Evolutionary conservation across 2,329 filamentous ascomycete genomes (phyloP).

Genomic region (Epichloe amarillans): DNA sequence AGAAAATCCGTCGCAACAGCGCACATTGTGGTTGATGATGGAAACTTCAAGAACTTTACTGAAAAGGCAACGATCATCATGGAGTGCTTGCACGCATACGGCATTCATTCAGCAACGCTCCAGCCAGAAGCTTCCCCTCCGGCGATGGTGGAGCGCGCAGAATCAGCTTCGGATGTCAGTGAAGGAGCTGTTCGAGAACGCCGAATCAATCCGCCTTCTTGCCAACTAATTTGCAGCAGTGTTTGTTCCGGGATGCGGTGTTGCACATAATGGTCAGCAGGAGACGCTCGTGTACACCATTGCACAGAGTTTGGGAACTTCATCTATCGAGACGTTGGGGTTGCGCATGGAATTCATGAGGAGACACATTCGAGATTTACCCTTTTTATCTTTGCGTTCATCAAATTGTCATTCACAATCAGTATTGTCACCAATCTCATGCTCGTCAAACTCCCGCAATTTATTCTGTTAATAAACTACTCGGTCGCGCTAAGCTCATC

Average conservation of each 20-base stretch:
- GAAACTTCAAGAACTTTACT: conserved; percentile 44
- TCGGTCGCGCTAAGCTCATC: not conserved
- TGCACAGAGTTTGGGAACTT: not conserved
- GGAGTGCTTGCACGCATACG: conserved; percentile 60
- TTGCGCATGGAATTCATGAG: not conserved
- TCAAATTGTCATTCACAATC: too few relatives aligned
- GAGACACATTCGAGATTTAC: too few relatives aligned
- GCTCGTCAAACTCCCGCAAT: too few relatives aligned
- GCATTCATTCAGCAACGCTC: conserved; percentile 57
- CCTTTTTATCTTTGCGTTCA: too few relatives aligned
- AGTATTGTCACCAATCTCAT: too few relatives aligned
- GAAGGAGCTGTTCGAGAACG: conserved; percentile 11
- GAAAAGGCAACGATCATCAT: conserved; percentile 46
- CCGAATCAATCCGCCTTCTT: conserved; percentile 19
- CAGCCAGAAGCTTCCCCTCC: conserved; percentile 42
- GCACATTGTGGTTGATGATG: conserved; percentile 50
- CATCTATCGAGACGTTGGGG: not conserved
- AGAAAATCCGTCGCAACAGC: conserved; percentile 55
- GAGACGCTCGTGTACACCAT: not conserved
- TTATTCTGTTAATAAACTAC: too few relatives aligned
- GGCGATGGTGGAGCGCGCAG: not conserved
- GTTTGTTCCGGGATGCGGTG: conserved; percentile 39
- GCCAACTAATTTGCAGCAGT: conserved; percentile 38
- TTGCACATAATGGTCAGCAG: conserved; percentile 18
- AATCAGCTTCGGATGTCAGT: conserved; percentile 5